Base-by-base conservation (phyloP, 805 yeast species). In the Candida golubevii region DNA sequence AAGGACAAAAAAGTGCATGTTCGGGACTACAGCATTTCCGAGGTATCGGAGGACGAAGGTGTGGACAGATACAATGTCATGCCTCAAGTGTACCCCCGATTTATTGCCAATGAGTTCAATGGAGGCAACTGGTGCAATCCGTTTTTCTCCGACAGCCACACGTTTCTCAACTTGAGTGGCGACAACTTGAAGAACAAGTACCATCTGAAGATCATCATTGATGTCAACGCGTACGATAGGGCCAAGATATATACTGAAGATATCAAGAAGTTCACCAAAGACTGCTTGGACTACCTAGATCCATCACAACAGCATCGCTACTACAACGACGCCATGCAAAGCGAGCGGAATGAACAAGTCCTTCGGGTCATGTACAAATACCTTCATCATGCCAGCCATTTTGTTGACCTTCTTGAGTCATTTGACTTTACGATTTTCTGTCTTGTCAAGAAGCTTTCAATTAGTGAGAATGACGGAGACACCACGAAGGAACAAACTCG, bases 41-140 rank as follows among this genome's bases (percentile, higher is more conserved):
- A 67, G 45, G 60, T 55, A 6, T 62, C 71, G 0, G 70, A 64
- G n/a, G 62, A 55, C 11, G 62, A 56, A 33, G 61, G 71, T 6
- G 65, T 62, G 40, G 69, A 65, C 30, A 49, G 74, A 18, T 62
- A 54, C 48, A 62, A 69, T 38, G 41, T 63, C 12, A 48, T 83
- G 31, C 93, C 91, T 0, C 84, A 83, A 57, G 65, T 82, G 2
- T 78, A 81, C 50, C 89, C 93, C 8, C 70, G 93, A 47, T 82
- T 85, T 54, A 63, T 85, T 14, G 71, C 75, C 35, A 80, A 80
- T 27, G 79, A 77, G 43, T 85, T 81, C 59, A 81, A 81, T 53
- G 91, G 89, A 13, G 91, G 90, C n/a, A 81, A 82, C 48, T 85
- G 89, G 83, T 75, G 78, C 38, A 84, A 83, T 54, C 87, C 86